Base-by-base conservation (phyloP, 2,329 filamentous ascomycete genomes). In the Aspergillus piperis region DNA sequence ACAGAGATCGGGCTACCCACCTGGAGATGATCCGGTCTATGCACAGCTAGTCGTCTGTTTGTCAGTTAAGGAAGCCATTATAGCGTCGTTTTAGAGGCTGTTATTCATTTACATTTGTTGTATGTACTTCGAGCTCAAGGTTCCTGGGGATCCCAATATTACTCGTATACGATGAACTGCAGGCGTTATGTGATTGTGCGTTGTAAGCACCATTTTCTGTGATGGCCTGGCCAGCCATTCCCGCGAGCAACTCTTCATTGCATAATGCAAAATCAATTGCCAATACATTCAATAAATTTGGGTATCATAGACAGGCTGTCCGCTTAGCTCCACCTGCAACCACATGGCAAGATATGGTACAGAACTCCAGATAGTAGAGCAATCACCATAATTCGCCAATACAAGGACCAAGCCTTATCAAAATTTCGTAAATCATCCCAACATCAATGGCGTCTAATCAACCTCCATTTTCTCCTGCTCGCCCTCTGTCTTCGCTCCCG, bases 1-100 rank as follows among this genome's bases (percentile, higher is more conserved):
- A 90, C 73, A 86, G 85, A 72, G 94, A 97, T 67, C 86, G 90
- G 63, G 91, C 92, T 69, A 88, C 91, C 60, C 95, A 98, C 77
- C 84, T 88, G 70, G 94, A 97, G 80, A 88, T 97, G 80, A 96
- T 98, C 71, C 86, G 81, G 68, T 81, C 81, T 25, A 84, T 85
- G 76, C 75, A 77, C 69, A 71, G 72, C 68, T 78, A 75, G 67
- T 56, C 25, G 15, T 48, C 21, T n/a, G 41, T 21, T 39, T 52
- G 8, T 52, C 17, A 10, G 10, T 56, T 57, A 36, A 30, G 19
- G 30, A 36, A 55, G 25, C 53, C n/a, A 47, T 17, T 19, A 38
- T 23, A 53, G 21, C 21, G 17, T 47, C n/a, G 11, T 32, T 19
- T 25, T 47, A 55, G 38, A 44, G 23, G 41, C 58, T 56, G 41